Evolutionary conservation across 1,284 basidiomycete species (phyloP), one percentile per base, ranked within the genome.

Genomic region (Cystobasidium slooffiae): DNA sequence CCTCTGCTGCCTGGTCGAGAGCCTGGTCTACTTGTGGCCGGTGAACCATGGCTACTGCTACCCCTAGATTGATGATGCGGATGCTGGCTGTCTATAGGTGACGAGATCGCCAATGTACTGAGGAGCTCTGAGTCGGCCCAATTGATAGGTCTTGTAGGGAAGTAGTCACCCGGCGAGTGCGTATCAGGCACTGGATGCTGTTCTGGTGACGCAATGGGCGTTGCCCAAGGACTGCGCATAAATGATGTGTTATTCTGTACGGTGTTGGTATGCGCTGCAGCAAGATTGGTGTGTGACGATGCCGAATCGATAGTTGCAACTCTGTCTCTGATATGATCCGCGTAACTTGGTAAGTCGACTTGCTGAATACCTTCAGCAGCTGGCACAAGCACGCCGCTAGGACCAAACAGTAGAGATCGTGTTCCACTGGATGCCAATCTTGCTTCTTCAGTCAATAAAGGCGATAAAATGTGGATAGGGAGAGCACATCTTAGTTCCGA

Each of bases 401-500:
- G 77, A 31, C 88, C 88, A 61, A 89, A 87, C 9, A 90, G 83
- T 7, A 89, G 82, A 41, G 89, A 87, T 31, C 93, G 87, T 0
- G 92, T 92, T 10, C 86, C 86, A 31, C 88, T 85, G 6, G 92
- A 90, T 37, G 88, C 86, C 0, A 86, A 83, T 53, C 88, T 86
- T 0, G 92, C 90, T 81, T 96, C 93, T 18, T 89, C 86, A 9
- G 91, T 85, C 0, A 94, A 84, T 9, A 87, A 84, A 75, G 86
- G 80, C 77, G 94, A 90, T 31, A 97, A 88, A 52, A 97, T 86
- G 78, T 91, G 88, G 47, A 97, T 84, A 0, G 94, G 94, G 0
- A 97, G 86, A 0, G 93, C 94, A 81, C 94, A 97, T 8, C 94
- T 88, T 22, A 97, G 85, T 83, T 96, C 93, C 2, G 92, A 94